Conservation (phyloP, 2,329 filamentous ascomycete species). For the Phaeoacremonium minimum region DNA sequence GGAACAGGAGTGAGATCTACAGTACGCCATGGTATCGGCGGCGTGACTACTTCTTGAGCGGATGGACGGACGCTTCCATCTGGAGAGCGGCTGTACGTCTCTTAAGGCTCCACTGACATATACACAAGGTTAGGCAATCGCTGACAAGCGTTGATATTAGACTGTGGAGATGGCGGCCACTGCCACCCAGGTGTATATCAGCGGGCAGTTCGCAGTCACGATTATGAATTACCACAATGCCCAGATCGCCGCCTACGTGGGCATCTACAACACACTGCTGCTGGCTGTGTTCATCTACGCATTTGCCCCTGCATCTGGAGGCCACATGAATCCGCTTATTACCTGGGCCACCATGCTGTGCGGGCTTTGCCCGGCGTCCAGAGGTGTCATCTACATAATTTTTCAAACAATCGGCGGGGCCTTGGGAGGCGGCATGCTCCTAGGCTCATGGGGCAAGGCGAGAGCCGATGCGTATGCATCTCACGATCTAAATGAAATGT, state of each 20-base stretch:
- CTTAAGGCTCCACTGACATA: background rate
- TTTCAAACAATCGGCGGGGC: slow-evolving; percentile 39
- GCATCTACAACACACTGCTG: slow-evolving; percentile 32
- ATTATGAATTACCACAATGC: slow-evolving; percentile 19
- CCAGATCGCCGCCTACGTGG: slow-evolving; percentile 23
- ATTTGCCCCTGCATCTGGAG: slow-evolving; percentile 42
- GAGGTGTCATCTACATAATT: slow-evolving; percentile 38
- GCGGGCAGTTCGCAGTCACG: slow-evolving; percentile 22
- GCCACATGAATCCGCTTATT: slow-evolving; percentile 49
- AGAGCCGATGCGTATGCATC: slow-evolving; percentile 21
- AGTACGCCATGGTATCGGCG: slow-evolving; percentile 17
- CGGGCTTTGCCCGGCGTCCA: slow-evolving; percentile 41
- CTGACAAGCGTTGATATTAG: slow-evolving; percentile 1
- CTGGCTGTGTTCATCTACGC: slow-evolving; percentile 44
- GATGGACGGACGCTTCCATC: slow-evolving; percentile 17
- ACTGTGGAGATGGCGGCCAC: slow-evolving; percentile 22
- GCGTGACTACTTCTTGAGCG: slow-evolving; percentile 15
- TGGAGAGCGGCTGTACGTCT: slow-evolving; percentile 18
- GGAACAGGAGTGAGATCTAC: slow-evolving; percentile 2
- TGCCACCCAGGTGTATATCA: slow-evolving; percentile 20
- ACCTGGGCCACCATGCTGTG: slow-evolving; percentile 48
- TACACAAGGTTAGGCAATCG: background rate
- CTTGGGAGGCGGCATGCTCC: slow-evolving; percentile 36
- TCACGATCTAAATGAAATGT: too few species aligned
- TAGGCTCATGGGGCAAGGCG: slow-evolving; percentile 25